These are phyloP conservation scores for Hansenula sp. DNA, from an alignment of 1,139 yeast species.

Conservation along the genomic window DNA sequence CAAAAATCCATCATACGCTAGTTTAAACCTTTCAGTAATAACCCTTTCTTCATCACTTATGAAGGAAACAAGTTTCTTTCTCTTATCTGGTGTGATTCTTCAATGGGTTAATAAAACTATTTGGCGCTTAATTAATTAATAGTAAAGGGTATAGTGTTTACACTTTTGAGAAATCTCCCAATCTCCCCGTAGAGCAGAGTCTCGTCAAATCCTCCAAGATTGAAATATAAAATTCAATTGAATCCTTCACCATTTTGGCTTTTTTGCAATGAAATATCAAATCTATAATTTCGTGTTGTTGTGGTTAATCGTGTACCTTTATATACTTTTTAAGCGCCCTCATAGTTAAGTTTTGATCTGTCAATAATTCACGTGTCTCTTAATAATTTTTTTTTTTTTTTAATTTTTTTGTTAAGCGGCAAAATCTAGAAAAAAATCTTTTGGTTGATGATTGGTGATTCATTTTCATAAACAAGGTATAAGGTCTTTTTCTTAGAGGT, in stretches of 20 bases:
- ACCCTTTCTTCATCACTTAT: constrained; percentile 4
- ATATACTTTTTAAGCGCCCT: too few relatives aligned
- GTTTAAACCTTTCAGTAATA: not conserved
- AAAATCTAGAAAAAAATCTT: not conserved
- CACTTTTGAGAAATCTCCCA: not conserved
- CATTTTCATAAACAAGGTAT: not conserved
- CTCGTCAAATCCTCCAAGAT: not conserved
- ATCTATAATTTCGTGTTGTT: too few relatives aligned
- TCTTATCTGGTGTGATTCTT: not conserved
- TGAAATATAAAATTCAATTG: not conserved
- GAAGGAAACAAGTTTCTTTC: not conserved
- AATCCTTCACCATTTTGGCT: not conserved
- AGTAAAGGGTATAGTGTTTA: not conserved
- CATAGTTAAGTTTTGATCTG: not conserved
- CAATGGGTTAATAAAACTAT: not conserved
- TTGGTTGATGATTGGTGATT: not conserved
- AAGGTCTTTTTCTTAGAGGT: not conserved
- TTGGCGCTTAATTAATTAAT: not conserved
- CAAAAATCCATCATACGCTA: constrained; percentile 7
- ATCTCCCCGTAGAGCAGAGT: not conserved
- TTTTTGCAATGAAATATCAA: too few relatives aligned
- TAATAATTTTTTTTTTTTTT: too few relatives aligned
- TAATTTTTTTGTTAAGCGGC: not conserved
- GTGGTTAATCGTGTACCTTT: too few relatives aligned
- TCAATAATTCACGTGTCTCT: not conserved